Base-by-base conservation (phyloP, 208 protist species). In the Acanthamoeba rhysodes region DNA sequence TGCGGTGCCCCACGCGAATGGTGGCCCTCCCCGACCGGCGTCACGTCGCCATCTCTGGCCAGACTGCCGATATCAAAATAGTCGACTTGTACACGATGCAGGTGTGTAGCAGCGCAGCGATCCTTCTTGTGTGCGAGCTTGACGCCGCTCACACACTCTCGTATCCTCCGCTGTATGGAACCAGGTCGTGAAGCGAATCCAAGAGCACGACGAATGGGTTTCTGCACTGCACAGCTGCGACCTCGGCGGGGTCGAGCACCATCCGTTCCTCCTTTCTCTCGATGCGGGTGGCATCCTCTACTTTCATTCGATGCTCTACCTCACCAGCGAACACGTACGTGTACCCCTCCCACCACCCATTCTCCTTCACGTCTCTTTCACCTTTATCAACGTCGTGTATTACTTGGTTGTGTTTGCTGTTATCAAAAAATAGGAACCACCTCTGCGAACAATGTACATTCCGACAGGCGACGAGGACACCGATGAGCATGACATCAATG, bases 61-160 rank as follows among this genome's bases (percentile, higher is more conserved):
- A 92, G 41, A 92, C 62, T 0, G 16, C 87, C 32, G 62, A 76
- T 8, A 74, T 92, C 64, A 76, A 76, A 29, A 92, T 92, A 37
- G 87, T 92, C 37, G 87, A 92, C 48, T n/a, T 92, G 55, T 92
- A 59, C 59, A 74, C 87, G 59, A 92, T 92, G 87, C 29, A 92
- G 87, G 87, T 84, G 9, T 18, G 20, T 20, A 48, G 14, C 16
- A 57, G 37, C 41, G 37, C 41, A 24, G 22, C 6, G 12, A 4
- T 70, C 50, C 5, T 18, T 48, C 4, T 29, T 32, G 10, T 59
- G 10, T 2, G 10, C 2, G 18, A 59, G 10, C 53, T 59, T 22
- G 10, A 10, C 18, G 53, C 2, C 53, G 53, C 53, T 59, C 53
- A 22, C 53, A 0, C 5, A 20, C 22, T 27, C 22, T 8, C 22